These are phyloP conservation scores for Stagonosporopsis chrysanthemi DNA, from an alignment of 2,329 filamentous ascomycete species.

Conservation along the genomic window DNA sequence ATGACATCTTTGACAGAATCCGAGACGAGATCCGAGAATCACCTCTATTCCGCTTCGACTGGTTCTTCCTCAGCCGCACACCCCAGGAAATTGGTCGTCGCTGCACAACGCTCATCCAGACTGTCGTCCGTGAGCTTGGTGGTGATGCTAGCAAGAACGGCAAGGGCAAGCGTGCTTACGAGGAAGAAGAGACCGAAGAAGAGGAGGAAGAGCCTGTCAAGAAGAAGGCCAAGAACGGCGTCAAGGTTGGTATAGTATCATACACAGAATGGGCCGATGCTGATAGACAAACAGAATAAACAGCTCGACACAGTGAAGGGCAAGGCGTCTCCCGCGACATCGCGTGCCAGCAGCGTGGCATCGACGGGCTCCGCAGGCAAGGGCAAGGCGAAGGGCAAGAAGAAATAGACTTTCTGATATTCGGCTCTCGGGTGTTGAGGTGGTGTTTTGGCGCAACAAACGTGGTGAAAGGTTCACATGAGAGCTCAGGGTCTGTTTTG, in stretches of 20 bases:
- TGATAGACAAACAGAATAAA: constrained; percentile 74
- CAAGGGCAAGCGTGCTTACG: constrained; percentile 77
- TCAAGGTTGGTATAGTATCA: constrained; percentile 70
- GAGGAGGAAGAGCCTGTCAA: constrained; percentile 81
- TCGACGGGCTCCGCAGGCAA: constrained; percentile 70
- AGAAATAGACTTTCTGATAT: constrained; percentile 47
- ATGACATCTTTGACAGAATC: constrained; percentile 89
- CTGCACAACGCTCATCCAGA: constrained; percentile 92
- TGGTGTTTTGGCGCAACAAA: constrained; percentile 26
- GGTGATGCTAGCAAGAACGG: constrained; percentile 63
- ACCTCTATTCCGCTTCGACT: constrained; percentile 96
- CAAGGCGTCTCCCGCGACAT: constrained; percentile 75
- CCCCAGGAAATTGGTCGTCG: constrained; percentile 90
- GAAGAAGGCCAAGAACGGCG: constrained; percentile 90
- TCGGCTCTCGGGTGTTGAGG: constrained; percentile 6
- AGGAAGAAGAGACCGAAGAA: constrained; percentile 83
- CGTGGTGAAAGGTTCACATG: not conserved
- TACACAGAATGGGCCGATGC: not conserved
- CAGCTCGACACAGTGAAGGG: constrained; percentile 87
- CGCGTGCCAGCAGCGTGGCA: constrained; percentile 85
- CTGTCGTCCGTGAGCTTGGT: constrained; percentile 94
- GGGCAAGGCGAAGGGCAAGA: constrained; percentile 60
- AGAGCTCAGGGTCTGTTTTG: not conserved
- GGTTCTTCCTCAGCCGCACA: constrained; percentile 97
- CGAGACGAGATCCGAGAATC: constrained; percentile 96